Percentiles rank a stretch among this genome's conserved stretches.
These are phyloP conservation scores for Aspergillus latus DNA, from an alignment of 2,329 filamentous ascomycete species.

Conservation along the genomic window DNA sequence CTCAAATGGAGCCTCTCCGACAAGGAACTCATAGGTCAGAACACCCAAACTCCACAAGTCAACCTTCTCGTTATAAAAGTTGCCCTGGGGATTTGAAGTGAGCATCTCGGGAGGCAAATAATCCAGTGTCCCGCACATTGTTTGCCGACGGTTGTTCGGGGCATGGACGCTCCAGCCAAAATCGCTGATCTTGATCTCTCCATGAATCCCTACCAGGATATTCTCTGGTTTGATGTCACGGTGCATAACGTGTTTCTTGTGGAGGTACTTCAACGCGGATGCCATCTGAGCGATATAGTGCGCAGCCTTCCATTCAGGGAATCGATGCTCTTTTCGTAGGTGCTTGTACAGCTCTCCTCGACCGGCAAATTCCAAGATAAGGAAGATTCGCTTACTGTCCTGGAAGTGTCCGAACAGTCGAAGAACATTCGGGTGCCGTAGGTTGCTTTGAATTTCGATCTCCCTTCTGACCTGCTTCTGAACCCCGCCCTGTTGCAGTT, in stretches of 20 bases:
- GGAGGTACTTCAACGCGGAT: constrained; percentile 80
- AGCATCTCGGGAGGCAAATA: constrained; percentile 99
- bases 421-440: constrained; percentile 81
- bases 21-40: constrained; percentile 91
- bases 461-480: constrained; percentile 86
- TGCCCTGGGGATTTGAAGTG: constrained; percentile 73
- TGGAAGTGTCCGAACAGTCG: constrained; percentile 85
- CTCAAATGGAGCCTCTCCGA: constrained; percentile 95
- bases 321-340: constrained; percentile 72
- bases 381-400: constrained; percentile 81
- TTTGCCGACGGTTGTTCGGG: constrained; percentile 87
- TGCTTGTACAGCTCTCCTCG: constrained; percentile 89
- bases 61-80: constrained; percentile 92
- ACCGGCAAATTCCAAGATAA: constrained; percentile 85
- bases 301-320: constrained; percentile 82
- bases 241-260: constrained; percentile 97
- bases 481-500: constrained; percentile 75
- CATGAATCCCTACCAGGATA: constrained; percentile 91
- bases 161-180: constrained; percentile 99
- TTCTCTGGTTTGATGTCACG: constrained; percentile 98
- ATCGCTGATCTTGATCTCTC: constrained; percentile 97
- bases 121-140: constrained; percentile 95
- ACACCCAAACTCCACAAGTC: constrained; percentile 96
- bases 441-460: constrained; percentile 85
- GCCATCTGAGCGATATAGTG: constrained; percentile 90